Percentiles rank a stretch among this genome's conserved stretches.
Conservation (phyloP, 2,329 filamentous ascomycete species). For the Neonectria hederae region DNA sequence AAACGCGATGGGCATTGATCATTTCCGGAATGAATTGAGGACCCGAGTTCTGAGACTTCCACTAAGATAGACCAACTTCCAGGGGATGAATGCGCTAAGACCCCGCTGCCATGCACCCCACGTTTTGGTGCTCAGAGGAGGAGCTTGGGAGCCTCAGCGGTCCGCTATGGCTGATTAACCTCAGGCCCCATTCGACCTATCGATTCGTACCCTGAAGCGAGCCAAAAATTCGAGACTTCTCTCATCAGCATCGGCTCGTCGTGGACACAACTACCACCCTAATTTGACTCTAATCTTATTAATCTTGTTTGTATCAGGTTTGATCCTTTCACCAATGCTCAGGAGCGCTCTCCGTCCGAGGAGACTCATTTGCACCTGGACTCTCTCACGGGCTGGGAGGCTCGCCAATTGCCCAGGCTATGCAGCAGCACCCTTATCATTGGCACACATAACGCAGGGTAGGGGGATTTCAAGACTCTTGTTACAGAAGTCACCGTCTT, state of each 20-base stretch:
- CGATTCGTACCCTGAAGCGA: neutral
- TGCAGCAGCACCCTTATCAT: neutral
- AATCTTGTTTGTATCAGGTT: neutral
- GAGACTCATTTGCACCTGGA: conserved; percentile 30
- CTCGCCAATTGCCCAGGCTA: neutral
- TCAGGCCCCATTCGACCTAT: conserved; percentile 3
- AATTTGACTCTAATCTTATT: neutral
- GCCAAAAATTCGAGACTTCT: neutral
- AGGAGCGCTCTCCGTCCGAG: conserved; percentile 33
- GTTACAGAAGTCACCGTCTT: conserved; percentile 24
- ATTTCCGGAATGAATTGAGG: too few species aligned
- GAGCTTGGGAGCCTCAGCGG: too few species aligned
- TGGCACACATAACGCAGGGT: neutral
- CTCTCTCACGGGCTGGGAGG: conserved; percentile 14
- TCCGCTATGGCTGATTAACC: conserved; percentile 18
- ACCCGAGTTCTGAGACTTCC: neutral
- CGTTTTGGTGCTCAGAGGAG: conserved; percentile 6
- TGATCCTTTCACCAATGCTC: conserved; percentile 35
- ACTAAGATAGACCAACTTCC: neutral
- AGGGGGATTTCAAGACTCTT: conserved; percentile 5
- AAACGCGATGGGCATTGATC: too few species aligned
- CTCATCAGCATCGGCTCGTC: neutral
- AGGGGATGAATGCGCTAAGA: neutral
- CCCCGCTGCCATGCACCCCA: conserved; percentile 21
- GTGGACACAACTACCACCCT: neutral